Base-by-base conservation (phyloP, 495 filamentous ascomycete genomes). In the Podospora tetraspora region DNA sequence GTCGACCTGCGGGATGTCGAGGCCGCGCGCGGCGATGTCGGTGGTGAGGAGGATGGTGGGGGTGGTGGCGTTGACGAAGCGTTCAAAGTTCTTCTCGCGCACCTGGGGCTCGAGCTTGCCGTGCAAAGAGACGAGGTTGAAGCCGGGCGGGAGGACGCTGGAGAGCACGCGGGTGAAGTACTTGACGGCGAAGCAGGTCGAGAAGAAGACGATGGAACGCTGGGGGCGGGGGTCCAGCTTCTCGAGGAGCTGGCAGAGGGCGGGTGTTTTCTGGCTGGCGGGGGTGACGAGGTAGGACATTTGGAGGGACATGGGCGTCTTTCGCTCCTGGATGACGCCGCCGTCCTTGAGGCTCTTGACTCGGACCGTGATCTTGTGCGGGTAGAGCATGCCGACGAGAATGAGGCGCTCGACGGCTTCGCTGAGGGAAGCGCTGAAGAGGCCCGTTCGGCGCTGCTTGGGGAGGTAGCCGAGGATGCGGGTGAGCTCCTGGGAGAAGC, bases 1-100 rank as follows among this genome's bases (percentile, higher is more conserved):
- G 78, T 99, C 96, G 37, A 97, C 93, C 66, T 92, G 90, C 1
- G 96, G 95, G 69, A 99, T 96, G 73, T 99, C 95, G 19, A 99
- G 87, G 32, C 94, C 94, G 61, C 93, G 86, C 25, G 93, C 91
- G 13, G 91, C 80, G 34, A 84, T 75, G 69, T 85, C 80, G 65
- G 82, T 83, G 0, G 75, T 98, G 1, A 99, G 83, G 57, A 99
- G 89, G 27, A 98, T 85, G 52, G 89, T 86, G 4, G 94, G 92
- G n/a, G 81, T 79, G 58, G 82, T 78, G 16, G 84, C 77, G 69
- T 88, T 90, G 25, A 89, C 82, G 78, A 97, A 77, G 29, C 75
- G 74, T 66, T 77, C 75, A 19, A 73, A 77, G 67, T 77, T 77
- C 71, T 72, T 75, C 56, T 77, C 75, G 66, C 75, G 74, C 9